Percentiles rank a stretch among this genome's conserved stretches.
These are phyloP conservation scores for Haematococcus lacustris DNA, from an alignment of 139 green algal species.

Conservation along the genomic window DNA sequence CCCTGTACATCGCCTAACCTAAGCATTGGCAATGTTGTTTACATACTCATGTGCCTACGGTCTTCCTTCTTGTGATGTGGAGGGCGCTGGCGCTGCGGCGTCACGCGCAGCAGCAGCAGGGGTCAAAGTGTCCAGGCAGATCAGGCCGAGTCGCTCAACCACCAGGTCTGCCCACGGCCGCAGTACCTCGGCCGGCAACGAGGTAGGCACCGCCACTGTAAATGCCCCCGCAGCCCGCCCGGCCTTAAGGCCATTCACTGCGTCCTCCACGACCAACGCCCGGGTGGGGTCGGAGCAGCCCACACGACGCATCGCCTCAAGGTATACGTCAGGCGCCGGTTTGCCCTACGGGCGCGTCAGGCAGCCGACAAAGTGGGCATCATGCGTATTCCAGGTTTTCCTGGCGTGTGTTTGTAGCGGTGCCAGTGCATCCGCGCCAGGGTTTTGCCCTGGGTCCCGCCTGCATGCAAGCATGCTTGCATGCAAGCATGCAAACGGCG, in stretches of 20 bases:
- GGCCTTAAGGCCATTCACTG: constrained; percentile 63
- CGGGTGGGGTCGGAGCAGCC: constrained; percentile 29
- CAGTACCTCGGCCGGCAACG: constrained; percentile 43
- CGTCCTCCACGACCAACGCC: constrained; percentile 63
- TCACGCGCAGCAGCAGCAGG: too few species aligned
- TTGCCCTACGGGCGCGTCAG: constrained; percentile 43
- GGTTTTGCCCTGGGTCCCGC: background rate
- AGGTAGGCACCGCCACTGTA: constrained; percentile 54
- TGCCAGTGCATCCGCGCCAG: background rate
- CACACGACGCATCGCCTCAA: constrained; percentile 51
- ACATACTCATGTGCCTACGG: too few species aligned
- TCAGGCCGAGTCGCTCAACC: too few species aligned
- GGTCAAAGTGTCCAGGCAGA: too few species aligned
- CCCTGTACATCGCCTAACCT: too few species aligned
- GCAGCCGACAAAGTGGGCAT: background rate
- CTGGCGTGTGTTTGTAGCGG: too few species aligned
- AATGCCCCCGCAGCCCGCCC: constrained; percentile 42
- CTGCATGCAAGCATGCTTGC: background rate
- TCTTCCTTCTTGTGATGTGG: too few species aligned
- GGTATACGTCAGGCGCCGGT: constrained; percentile 71
- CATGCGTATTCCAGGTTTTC: background rate
- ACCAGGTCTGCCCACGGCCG: constrained; percentile 45
- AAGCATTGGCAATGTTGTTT: too few species aligned
- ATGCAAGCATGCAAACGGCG: background rate
- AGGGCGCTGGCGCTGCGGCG: too few species aligned